phyloP scores from a whole-genome alignment of 495 filamentous ascomycete genomes.

The Penicillium salamii region DNA sequence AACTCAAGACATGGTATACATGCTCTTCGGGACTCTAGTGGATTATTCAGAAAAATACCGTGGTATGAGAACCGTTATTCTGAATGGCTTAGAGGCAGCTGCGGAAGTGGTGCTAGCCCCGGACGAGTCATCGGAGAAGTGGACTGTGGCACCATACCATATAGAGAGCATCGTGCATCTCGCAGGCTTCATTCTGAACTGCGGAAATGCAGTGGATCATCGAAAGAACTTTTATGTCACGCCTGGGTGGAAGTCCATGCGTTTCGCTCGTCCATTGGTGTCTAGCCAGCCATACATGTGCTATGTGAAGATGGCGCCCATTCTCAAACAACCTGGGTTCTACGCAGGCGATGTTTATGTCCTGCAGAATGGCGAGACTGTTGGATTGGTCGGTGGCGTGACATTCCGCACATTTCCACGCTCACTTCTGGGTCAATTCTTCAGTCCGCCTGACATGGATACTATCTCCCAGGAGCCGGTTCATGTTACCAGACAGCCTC shows the following conservation, averaged over 20 bases:
- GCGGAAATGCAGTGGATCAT: conserved; percentile 41
- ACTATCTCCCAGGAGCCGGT: neutral
- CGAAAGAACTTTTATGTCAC: conserved; percentile 42
- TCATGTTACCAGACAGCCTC: neutral
- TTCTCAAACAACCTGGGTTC: neutral
- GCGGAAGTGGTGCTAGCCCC: conserved; percentile 33
- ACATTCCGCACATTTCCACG: neutral
- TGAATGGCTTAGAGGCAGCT: conserved; percentile 38
- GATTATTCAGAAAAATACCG: conserved; percentile 39
- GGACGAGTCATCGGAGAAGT: neutral
- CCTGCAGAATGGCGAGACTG: neutral
- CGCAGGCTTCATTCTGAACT: conserved; percentile 54
- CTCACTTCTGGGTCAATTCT: neutral
- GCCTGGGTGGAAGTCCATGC: conserved; percentile 39
- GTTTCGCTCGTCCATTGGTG: conserved; percentile 19
- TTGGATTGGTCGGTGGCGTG: neutral
- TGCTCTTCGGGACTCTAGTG: conserved; percentile 38
- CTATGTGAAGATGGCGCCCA: neutral
- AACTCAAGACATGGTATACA: conserved; percentile 26
- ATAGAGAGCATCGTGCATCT: conserved; percentile 50
- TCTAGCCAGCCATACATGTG: conserved; percentile 8
- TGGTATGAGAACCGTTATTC: conserved; percentile 35
- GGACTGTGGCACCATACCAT: conserved; percentile 29
- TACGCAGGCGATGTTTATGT: neutral
- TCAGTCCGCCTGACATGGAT: neutral